A percentile compares a stretch with the other conserved stretches of the same genome.
Conservation (phyloP, 2,329 filamentous ascomycete species). For the Rhynchosporium secalis region DNA sequence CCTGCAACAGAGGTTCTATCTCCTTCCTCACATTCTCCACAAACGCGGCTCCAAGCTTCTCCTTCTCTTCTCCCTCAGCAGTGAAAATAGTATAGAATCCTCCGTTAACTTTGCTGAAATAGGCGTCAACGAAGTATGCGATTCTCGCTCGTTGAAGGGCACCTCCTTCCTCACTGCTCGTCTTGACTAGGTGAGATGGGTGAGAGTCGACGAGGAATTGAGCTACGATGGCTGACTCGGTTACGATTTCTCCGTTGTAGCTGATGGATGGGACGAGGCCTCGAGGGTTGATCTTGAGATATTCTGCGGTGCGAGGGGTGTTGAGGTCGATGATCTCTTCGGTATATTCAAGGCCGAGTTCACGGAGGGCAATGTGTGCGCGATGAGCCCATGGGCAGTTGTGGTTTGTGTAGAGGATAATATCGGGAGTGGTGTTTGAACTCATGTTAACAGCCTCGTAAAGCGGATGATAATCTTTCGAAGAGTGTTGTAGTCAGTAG, state of each 20-base stretch:
- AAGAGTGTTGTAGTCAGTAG: too few species aligned
- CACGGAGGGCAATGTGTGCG: constrained; percentile 68
- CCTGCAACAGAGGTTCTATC: constrained; percentile 67
- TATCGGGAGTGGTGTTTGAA: constrained; percentile 36
- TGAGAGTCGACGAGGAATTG: constrained; percentile 70
- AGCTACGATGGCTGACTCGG: constrained; percentile 71
- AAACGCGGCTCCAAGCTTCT: constrained; percentile 52
- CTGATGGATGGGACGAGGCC: constrained; percentile 73
- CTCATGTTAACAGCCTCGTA: constrained; percentile 26
- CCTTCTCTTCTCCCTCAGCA: constrained; percentile 48
- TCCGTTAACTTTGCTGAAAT: constrained; percentile 58
- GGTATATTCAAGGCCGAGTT: constrained; percentile 65
- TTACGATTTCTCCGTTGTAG: constrained; percentile 67
- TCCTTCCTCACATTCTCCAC: constrained; percentile 64
- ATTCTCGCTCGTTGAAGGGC: constrained; percentile 66
- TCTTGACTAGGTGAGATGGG: constrained; percentile 65
- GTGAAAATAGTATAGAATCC: constrained; percentile 48
- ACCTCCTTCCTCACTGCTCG: constrained; percentile 50
- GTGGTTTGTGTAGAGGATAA: constrained; percentile 71
- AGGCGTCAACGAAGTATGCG: constrained; percentile 72
- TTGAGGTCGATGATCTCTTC: constrained; percentile 72
- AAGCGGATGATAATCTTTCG: not conserved
- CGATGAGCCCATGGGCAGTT: constrained; percentile 74
- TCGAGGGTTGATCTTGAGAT: constrained; percentile 75
- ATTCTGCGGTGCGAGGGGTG: constrained; percentile 69